Conservation (phyloP, 495 filamentous ascomycete species). For the Neurospora sp. region DNA sequence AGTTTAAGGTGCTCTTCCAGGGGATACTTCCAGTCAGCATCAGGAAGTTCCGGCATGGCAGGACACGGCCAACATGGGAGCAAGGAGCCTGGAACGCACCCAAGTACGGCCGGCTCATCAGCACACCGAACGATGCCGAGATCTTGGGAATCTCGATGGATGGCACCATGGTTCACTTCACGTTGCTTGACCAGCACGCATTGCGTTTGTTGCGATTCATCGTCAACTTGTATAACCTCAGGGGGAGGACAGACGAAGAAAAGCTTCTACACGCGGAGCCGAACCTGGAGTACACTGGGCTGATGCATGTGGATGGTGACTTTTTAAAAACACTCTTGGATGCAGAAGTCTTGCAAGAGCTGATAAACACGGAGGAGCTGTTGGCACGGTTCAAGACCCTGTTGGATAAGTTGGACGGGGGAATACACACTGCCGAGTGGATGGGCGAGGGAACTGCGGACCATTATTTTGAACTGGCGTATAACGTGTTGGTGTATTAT, state of each 20-base stretch:
- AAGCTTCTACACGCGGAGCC: slow-evolving; percentile 1
- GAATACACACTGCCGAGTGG: slow-evolving; percentile 9
- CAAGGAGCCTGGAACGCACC: slow-evolving; percentile 11
- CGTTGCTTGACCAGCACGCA: slow-evolving; percentile 40
- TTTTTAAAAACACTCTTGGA: slow-evolving; percentile 46
- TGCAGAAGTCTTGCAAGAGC: slow-evolving; percentile 30
- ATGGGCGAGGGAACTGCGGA: not conserved
- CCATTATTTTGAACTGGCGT: slow-evolving; percentile 28
- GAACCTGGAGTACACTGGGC: slow-evolving; percentile 20
- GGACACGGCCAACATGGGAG: slow-evolving; percentile 35
- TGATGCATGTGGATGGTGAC: slow-evolving; percentile 60
- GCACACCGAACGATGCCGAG: slow-evolving; percentile 24
- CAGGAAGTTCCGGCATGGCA: slow-evolving; percentile 33
- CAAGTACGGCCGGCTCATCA: slow-evolving; percentile 20
- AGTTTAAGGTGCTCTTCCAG: slow-evolving; percentile 39
- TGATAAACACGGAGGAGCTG: slow-evolving; percentile 24
- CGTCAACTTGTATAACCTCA: slow-evolving; percentile 42
- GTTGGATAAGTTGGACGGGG: slow-evolving; percentile 25
- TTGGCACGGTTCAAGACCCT: slow-evolving; percentile 21
- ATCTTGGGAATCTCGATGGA: slow-evolving; percentile 55
- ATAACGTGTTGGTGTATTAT: slow-evolving; percentile 36
- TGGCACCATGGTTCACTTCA: slow-evolving; percentile 54
- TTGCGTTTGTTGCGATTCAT: slow-evolving; percentile 54
- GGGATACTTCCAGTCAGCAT: slow-evolving; percentile 40
- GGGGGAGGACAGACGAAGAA: slow-evolving; percentile 6